A percentile compares a stretch with the other conserved stretches of the same genome.
Conservation (phyloP, 805 yeast genomes). For the Pichia exigua region DNA sequence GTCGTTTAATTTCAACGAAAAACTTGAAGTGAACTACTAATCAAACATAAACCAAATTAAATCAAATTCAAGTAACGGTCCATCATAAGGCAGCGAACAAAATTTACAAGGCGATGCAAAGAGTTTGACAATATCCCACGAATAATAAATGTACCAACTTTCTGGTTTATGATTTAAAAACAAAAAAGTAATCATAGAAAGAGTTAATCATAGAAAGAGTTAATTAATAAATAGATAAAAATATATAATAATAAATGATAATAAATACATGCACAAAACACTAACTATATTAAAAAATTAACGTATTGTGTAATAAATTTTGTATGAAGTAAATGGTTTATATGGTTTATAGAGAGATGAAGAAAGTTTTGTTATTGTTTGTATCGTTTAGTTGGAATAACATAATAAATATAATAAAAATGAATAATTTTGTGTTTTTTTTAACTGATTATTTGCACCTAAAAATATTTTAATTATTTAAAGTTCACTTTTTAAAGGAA, state of each 20-base stretch:
- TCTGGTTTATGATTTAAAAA: neutral
- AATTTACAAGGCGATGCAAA: too few species aligned
- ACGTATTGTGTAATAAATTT: neutral
- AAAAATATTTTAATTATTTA: constrained; percentile 28
- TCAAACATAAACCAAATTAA: neutral
- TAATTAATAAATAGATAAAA: constrained; percentile 1
- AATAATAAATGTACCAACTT: too few species aligned
- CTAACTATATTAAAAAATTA: neutral
- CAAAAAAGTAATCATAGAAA: neutral
- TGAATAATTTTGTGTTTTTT: neutral
- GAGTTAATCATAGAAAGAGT: neutral
- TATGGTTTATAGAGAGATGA: neutral
- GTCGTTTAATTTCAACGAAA: neutral
- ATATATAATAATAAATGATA: constrained; percentile 6
- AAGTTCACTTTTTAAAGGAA: constrained; percentile 88
- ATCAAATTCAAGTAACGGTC: too few species aligned
- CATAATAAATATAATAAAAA: neutral
- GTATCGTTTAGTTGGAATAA: neutral
- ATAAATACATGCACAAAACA: constrained; percentile 10
- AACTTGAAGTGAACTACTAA: too few species aligned
- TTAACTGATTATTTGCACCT: neutral
- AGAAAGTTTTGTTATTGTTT: neutral
- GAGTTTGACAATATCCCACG: too few species aligned
- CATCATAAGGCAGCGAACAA: neutral
- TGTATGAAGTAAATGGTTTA: neutral